Evolutionary conservation across 169 alveolate species (phyloP).

Genomic region (Cyclospora cayetanensis): DNA sequence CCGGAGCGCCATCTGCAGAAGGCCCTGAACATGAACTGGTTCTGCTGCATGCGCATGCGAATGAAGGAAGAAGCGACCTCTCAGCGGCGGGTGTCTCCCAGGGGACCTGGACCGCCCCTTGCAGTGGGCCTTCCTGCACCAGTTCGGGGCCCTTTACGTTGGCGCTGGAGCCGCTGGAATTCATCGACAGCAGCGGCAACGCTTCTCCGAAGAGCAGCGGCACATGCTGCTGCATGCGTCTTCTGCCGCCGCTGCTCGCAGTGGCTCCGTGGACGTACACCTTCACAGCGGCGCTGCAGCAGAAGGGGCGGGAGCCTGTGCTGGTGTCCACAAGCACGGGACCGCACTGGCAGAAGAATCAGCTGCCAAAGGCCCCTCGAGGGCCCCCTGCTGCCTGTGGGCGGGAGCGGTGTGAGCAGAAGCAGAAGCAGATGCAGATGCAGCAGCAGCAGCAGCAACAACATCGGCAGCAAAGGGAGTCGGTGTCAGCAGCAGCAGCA

Average conservation of each 20-base stretch:
- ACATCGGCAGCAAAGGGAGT: neutral
- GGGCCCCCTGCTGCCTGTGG: neutral
- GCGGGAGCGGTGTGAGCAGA: neutral
- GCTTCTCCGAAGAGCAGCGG: no score
- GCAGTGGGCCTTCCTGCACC: neutral
- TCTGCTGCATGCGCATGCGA: conserved; percentile 37
- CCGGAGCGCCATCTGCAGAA: neutral
- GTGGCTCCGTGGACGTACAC: neutral
- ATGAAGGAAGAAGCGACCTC: neutral
- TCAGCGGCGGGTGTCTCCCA: no score
- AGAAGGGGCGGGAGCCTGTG: neutral
- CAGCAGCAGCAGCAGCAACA: neutral
- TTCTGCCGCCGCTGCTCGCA: neutral
- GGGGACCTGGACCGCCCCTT: neutral
- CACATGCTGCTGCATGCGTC: conserved; percentile 10
- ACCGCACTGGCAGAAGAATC: conserved; percentile 10
- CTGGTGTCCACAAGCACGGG: neutral
- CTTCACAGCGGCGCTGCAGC: neutral
- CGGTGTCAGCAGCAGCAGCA: neutral
- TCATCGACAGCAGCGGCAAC: neutral
- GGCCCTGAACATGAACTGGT: neutral
- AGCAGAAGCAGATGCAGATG: neutral
- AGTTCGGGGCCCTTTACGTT: neutral
- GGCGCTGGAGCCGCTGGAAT: no score
- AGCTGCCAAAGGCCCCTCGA: neutral